Evolutionary conservation across 768 basidiomycete genomes (phyloP).

Genomic region (Amanita brunnescens): DNA sequence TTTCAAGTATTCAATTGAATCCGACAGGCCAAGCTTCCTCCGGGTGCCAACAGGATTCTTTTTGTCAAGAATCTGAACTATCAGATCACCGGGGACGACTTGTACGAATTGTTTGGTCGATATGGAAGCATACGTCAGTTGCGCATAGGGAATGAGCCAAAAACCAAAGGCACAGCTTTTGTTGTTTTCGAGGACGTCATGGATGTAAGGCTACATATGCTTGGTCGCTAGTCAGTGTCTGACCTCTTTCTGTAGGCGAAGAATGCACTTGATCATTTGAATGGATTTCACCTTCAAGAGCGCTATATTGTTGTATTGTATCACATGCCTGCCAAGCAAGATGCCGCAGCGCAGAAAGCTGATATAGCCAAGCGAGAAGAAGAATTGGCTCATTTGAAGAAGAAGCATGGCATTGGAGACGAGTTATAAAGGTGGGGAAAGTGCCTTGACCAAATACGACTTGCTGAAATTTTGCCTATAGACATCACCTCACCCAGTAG

Average conservation of each 20-base stretch:
- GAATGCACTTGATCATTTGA: slow-evolving; percentile 92
- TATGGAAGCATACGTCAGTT: slow-evolving; percentile 97
- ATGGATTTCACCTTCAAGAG: slow-evolving; percentile 97
- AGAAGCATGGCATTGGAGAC: slow-evolving; percentile 78
- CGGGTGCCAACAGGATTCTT: slow-evolving; percentile 85
- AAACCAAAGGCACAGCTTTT: slow-evolving; percentile 94
- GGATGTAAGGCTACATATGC: slow-evolving; percentile 52
- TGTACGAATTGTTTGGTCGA: slow-evolving; percentile 95
- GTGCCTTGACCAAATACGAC: not conserved
- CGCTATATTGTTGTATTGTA: slow-evolving; percentile 97
- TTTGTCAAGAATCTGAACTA: slow-evolving; percentile 94
- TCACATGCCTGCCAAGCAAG: slow-evolving; percentile 96
- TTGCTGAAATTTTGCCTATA: not conserved
- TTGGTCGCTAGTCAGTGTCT: slow-evolving; percentile 1
- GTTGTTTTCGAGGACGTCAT: slow-evolving; percentile 95
- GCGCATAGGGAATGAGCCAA: slow-evolving; percentile 84
- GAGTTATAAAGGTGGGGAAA: slow-evolving; percentile 27
- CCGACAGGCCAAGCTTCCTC: slow-evolving; percentile 73
- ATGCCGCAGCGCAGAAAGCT: slow-evolving; percentile 87
- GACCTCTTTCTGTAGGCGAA: slow-evolving; percentile 50
- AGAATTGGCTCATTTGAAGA: slow-evolving; percentile 80
- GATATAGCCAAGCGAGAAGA: slow-evolving; percentile 89
- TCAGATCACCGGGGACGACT: slow-evolving; percentile 85
- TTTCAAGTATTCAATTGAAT: not conserved
- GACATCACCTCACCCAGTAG: no score